Conservation (phyloP, 2,329 filamentous ascomycete genomes). For the Penicillium italicum region DNA sequence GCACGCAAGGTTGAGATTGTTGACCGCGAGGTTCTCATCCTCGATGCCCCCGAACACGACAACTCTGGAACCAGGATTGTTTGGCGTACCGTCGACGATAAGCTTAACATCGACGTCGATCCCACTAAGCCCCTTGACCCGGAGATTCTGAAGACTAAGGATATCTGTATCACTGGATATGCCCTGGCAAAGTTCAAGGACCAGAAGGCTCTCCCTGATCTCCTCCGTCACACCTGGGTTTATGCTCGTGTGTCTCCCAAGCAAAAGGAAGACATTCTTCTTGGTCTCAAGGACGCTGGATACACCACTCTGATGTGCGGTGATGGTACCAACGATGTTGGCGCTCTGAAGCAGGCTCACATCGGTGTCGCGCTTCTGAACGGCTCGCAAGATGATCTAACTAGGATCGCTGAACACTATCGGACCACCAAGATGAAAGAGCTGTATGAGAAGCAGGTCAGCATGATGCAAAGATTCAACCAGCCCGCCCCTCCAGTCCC, state of each 20-base stretch:
- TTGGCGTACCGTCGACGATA: constrained; percentile 94
- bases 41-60: constrained; percentile 91
- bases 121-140: constrained; percentile 74
- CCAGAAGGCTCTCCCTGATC: constrained; percentile 68
- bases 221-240: constrained; percentile 90
- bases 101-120: constrained; percentile 78
- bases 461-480: constrained; percentile 92
- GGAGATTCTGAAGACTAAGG: constrained; percentile 77
- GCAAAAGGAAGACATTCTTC: constrained; percentile 98
- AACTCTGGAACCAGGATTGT: constrained; percentile 75
- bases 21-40: constrained; percentile 87
- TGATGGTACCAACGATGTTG: constrained; percentile 97
- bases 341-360: constrained; percentile 95
- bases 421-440: constrained; percentile 98
- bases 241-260: constrained; percentile 97
- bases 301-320: constrained; percentile 99
- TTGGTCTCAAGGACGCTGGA: constrained; percentile 90
- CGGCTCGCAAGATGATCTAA: constrained; percentile 85
- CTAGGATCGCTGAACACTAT: constrained; percentile 86
- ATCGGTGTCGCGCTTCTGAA: constrained; percentile 95
- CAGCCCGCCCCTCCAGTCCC: constrained; percentile 90
- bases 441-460: constrained; percentile 91
- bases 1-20: constrained; percentile 96
- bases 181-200: constrained; percentile 85
- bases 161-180: constrained; percentile 94